Evolutionary conservation across 108 stramenopile species (phyloP).

Genomic region (Skeletonema tropicum): DNA sequence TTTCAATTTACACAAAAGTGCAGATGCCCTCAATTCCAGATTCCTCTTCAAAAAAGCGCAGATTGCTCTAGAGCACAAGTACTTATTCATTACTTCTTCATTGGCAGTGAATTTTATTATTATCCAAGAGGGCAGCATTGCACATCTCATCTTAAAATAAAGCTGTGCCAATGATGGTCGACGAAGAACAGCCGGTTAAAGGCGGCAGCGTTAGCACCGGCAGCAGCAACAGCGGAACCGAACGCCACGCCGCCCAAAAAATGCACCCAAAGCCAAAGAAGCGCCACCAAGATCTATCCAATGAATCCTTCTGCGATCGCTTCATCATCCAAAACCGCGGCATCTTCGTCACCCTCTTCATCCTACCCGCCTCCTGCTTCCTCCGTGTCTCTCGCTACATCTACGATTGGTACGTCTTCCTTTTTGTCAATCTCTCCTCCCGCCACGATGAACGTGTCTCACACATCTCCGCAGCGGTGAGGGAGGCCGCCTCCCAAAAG

Average conservation of each 20-base stretch:
- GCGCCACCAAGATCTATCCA: not conserved
- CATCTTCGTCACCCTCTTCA: not conserved
- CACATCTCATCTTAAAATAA: too few relatives aligned
- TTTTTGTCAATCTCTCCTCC: constrained; percentile 1
- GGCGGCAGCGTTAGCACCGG: not conserved
- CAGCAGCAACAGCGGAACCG: not conserved
- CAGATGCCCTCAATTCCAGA: too few relatives aligned
- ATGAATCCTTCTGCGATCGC: constrained; percentile 3
- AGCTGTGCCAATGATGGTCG: not conserved
- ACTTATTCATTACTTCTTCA: too few relatives aligned
- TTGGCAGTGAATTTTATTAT: too few relatives aligned
- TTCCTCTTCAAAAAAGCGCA: too few relatives aligned
- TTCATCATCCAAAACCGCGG: constrained; percentile 11
- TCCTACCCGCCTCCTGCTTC: constrained; percentile 9
- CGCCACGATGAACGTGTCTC: constrained; percentile 33
- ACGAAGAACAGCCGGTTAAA: not conserved
- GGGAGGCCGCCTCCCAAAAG: constrained; percentile 13
- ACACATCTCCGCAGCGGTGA: constrained; percentile 23
- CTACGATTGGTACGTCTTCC: constrained; percentile 2
- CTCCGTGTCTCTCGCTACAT: not conserved
- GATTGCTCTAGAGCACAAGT: too few relatives aligned
- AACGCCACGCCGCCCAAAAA: not conserved
- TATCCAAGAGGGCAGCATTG: too few relatives aligned
- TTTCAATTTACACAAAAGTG: too few relatives aligned
- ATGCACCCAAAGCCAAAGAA: not conserved